A percentile compares a stretch with the other conserved stretches of the same genome.
These are phyloP conservation scores for Tuctoria greenei DNA, from an alignment of 176 grass and related monocot species.

Conservation along the genomic window DNA sequence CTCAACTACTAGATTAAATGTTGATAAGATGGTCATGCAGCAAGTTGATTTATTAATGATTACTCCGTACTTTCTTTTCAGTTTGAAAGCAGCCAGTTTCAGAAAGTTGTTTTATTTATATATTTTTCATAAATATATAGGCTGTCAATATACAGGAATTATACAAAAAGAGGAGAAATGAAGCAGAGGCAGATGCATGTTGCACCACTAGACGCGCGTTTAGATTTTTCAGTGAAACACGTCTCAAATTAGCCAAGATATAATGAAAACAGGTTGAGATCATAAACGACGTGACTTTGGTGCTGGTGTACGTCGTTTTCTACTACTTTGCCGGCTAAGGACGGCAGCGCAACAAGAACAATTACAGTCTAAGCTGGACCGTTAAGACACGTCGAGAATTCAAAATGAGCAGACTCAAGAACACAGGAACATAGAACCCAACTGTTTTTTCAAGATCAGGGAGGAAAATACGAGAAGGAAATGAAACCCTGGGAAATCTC, in stretches of 20 bases:
- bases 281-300: neutral
- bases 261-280: neutral
- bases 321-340: neutral
- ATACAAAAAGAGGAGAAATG: too few relatives aligned
- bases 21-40: neutral
- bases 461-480: neutral
- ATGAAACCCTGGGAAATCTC: neutral
- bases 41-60: neutral
- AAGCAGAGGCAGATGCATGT: too few relatives aligned
- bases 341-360: neutral
- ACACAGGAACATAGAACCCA: neutral
- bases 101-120: too few relatives aligned
- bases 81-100: conserved; percentile 20
- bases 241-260: neutral
- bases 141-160: too few relatives aligned
- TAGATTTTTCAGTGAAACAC: neutral
- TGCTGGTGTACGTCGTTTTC: neutral
- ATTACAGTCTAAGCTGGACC: neutral
- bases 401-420: neutral
- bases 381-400: neutral
- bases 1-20: conserved; percentile 2
- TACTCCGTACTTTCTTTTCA: neutral
- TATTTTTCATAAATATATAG: too few relatives aligned
- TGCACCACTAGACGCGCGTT: neutral
- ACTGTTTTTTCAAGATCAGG: neutral